These are phyloP conservation scores for Hypsizygus ulmarius DNA, from an alignment of 1,284 basidiomycete species.

Conservation along the genomic window DNA sequence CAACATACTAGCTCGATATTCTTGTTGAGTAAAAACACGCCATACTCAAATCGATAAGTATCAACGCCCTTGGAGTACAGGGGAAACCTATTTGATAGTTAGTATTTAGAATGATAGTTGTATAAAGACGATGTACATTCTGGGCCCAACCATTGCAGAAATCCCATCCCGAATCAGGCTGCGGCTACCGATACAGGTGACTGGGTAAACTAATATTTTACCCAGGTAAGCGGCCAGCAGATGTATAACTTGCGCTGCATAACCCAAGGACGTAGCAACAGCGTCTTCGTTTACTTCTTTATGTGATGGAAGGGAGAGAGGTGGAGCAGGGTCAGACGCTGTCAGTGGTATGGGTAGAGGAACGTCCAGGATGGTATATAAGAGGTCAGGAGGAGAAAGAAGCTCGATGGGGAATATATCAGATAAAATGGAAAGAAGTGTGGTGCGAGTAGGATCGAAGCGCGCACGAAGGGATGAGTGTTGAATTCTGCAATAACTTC, in stretches of 20 bases:
- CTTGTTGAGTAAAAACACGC: conserved; percentile 95
- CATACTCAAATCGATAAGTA: conserved; percentile 96
- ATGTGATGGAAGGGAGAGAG: conserved; percentile 61
- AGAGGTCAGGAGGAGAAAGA: conserved; percentile 73
- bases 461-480: conserved; percentile 45
- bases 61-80: conserved; percentile 94
- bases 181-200: conserved; percentile 84
- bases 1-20: conserved; percentile 86
- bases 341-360: conserved; percentile 82
- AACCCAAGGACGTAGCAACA: conserved; percentile 85
- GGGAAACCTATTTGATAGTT: conserved; percentile 68
- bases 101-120: not conserved
- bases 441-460: conserved; percentile 58
- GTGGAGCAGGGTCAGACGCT: conserved; percentile 82
- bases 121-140: conserved; percentile 62
- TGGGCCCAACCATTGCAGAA: conserved; percentile 89
- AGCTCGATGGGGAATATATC: conserved; percentile 88
- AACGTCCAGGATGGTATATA: conserved; percentile 81
- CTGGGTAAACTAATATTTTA: conserved; percentile 80
- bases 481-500: conserved; percentile 38
- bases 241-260: conserved; percentile 81
- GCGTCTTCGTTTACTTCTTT: conserved; percentile 80
- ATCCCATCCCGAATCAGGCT: conserved; percentile 90
- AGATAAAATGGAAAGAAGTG: conserved; percentile 74
- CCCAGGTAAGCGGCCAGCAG: conserved; percentile 78